These are phyloP conservation scores for Akanthomyces dipterigenus DNA, from an alignment of 2,329 filamentous ascomycete genomes.

Conservation along the genomic window DNA sequence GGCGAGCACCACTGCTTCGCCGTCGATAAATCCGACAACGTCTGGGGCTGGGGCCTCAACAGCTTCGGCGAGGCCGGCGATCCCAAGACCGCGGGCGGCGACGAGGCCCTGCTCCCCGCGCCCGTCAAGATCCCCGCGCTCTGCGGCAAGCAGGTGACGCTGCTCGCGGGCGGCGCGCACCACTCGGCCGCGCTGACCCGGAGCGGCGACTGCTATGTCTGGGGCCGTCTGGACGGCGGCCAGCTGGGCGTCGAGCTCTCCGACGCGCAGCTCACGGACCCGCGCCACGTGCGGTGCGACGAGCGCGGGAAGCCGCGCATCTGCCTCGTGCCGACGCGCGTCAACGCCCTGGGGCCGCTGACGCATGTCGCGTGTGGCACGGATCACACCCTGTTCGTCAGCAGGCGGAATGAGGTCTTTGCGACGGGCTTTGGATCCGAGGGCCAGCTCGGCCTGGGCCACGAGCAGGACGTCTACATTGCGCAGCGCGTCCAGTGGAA, in stretches of 20 bases:
- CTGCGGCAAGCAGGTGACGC: slow-evolving; percentile 48
- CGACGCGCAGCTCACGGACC: slow-evolving; percentile 39
- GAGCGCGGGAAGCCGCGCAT: slow-evolving; percentile 49
- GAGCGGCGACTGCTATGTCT: slow-evolving; percentile 43
- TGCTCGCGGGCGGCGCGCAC: slow-evolving; percentile 60
- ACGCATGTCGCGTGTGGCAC: slow-evolving; percentile 48
- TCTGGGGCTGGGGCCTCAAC: slow-evolving; percentile 77
- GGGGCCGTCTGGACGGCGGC: slow-evolving; percentile 47
- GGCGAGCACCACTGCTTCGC: slow-evolving; percentile 73
- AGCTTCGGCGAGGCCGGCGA: slow-evolving; percentile 68
- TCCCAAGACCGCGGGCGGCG: slow-evolving; percentile 22
- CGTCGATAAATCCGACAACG: slow-evolving; percentile 56
- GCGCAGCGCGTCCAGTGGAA: slow-evolving; percentile 59
- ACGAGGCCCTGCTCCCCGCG: slow-evolving; percentile 55
- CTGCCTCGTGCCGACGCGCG: slow-evolving; percentile 40
- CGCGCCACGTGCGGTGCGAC: slow-evolving; percentile 46
- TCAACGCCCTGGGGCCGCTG: slow-evolving; percentile 46
- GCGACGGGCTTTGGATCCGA: slow-evolving; percentile 66
- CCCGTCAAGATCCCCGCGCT: slow-evolving; percentile 59
- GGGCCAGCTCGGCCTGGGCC: slow-evolving; percentile 65
- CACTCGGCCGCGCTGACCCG: slow-evolving; percentile 56
- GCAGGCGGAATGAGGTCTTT: slow-evolving; percentile 56
- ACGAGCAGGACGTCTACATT: slow-evolving; percentile 61
- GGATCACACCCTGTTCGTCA: slow-evolving; percentile 62
- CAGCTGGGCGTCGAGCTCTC: slow-evolving; percentile 42